phyloP scores from a whole-genome alignment of 331 rosid species.

The Malus hybrid region DNA sequence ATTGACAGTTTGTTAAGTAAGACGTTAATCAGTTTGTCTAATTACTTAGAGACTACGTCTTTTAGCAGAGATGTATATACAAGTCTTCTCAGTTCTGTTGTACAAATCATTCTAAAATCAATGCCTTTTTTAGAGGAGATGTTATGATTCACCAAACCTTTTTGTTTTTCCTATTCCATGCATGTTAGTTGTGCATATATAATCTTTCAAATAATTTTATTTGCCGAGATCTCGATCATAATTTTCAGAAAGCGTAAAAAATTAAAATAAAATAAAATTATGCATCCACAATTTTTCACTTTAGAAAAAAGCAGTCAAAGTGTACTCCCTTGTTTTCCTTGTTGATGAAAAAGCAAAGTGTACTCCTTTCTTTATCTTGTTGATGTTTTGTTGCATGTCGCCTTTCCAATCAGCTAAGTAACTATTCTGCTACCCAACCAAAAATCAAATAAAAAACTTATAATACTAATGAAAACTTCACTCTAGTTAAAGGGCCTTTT shows the following conservation, averaged over 20 bases:
- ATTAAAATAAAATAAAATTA: background rate
- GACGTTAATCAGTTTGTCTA: too few relatives aligned
- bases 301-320: background rate
- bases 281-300: background rate
- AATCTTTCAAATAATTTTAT: too few relatives aligned
- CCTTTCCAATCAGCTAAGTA: conserved; percentile 29
- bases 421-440: conserved; percentile 15
- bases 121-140: too few relatives aligned
- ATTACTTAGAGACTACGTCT: too few relatives aligned
- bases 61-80: too few relatives aligned
- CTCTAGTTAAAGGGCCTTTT: background rate
- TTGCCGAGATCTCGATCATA: background rate
- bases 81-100: too few relatives aligned
- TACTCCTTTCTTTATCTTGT: background rate
- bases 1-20: too few relatives aligned
- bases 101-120: too few relatives aligned
- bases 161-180: background rate
- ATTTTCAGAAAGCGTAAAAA: background rate
- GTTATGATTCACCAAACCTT: background rate
- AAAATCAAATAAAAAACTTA: background rate
- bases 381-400: conserved; percentile 9
- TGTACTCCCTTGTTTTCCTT: background rate
- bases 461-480: background rate
- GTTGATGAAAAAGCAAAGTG: background rate
- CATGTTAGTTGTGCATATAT: background rate